These are phyloP conservation scores for Trametes sp. DNA, from an alignment of 1,284 basidiomycete genomes.

Conservation along the genomic window DNA sequence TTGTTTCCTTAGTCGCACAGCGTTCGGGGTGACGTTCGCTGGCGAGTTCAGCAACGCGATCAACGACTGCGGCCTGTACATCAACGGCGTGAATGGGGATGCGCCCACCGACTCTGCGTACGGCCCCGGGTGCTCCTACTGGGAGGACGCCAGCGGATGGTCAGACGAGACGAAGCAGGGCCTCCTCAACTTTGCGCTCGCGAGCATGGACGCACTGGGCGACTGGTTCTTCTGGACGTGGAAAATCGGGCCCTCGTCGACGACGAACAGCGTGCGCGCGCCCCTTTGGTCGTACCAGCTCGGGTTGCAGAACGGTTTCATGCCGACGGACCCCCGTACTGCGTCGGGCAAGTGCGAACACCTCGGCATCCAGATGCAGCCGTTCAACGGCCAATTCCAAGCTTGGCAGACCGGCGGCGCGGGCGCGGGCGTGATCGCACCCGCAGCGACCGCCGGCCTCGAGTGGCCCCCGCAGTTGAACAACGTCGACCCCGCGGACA, in stretches of 20 bases:
- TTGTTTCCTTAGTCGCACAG: constrained; percentile 35
- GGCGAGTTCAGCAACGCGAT: constrained; percentile 57
- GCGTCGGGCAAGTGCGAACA: constrained; percentile 71
- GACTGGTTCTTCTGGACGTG: constrained; percentile 80
- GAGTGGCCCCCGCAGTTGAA: constrained; percentile 67
- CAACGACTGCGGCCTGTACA: constrained; percentile 58
- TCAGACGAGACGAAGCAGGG: constrained; percentile 62
- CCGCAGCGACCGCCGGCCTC: constrained; percentile 55
- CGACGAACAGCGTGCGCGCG: constrained; percentile 63
- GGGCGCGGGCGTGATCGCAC: constrained; percentile 67
- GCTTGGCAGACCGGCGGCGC: constrained; percentile 79
- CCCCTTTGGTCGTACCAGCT: constrained; percentile 87
- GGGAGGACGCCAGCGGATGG: constrained; percentile 69
- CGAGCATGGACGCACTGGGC: constrained; percentile 64
- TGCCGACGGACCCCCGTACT: constrained; percentile 79
- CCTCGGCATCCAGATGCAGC: constrained; percentile 52
- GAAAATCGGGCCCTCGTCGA: constrained; percentile 76
- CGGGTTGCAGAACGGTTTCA: constrained; percentile 82
- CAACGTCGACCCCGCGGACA: constrained; percentile 48
- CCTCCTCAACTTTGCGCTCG: constrained; percentile 62
- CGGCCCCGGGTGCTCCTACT: constrained; percentile 64
- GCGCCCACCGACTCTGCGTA: constrained; percentile 38
- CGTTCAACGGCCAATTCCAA: constrained; percentile 66
- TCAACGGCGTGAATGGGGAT: constrained; percentile 51
- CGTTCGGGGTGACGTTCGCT: constrained; percentile 57